Conservation (phyloP, 495 filamentous ascomycete species). For the Talaromyces proteolyticus region DNA sequence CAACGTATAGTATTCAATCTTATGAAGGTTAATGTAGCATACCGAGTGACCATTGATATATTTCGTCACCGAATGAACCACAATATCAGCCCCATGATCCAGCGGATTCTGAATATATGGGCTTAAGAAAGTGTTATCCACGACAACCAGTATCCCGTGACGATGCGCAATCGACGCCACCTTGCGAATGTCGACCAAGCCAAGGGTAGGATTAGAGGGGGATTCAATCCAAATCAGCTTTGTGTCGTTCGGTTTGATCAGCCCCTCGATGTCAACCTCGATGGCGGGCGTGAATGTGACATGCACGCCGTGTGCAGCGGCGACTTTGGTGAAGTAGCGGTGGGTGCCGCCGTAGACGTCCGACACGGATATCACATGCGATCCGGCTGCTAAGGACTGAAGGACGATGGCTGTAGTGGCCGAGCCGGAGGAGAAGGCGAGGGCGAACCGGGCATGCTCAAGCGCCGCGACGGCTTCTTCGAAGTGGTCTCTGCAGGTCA, state of each 20-base stretch:
- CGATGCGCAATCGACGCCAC: constrained; percentile 78
- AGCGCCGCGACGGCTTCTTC: constrained; percentile 86
- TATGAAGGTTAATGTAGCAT: constrained; percentile 6
- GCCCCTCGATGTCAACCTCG: constrained; percentile 73
- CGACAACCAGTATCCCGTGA: constrained; percentile 87
- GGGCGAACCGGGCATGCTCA: constrained; percentile 85
- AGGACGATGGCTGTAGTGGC: constrained; percentile 90
- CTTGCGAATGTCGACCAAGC: constrained; percentile 83
- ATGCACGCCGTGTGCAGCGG: constrained; percentile 85
- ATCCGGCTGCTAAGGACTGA: constrained; percentile 85
- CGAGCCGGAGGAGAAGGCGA: constrained; percentile 93
- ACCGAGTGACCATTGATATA: constrained; percentile 96
- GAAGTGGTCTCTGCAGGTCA: constrained; percentile 63
- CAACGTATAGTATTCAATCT: not conserved
- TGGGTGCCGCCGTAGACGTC: constrained; percentile 98
- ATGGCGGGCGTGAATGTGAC: constrained; percentile 92
- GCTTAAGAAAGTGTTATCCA: constrained; percentile 97
- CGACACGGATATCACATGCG: constrained; percentile 90
- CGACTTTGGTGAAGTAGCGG: constrained; percentile 98
- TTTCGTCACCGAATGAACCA: constrained; percentile 99
- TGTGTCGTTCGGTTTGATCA: constrained; percentile 77
- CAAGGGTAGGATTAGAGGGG: constrained; percentile 88
- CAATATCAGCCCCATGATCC: constrained; percentile 91
- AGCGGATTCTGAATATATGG: constrained; percentile 97
- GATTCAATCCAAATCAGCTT: constrained; percentile 98